Base-by-base conservation (phyloP, 306 rosid species). In the Fragaria nilgerrensis region DNA sequence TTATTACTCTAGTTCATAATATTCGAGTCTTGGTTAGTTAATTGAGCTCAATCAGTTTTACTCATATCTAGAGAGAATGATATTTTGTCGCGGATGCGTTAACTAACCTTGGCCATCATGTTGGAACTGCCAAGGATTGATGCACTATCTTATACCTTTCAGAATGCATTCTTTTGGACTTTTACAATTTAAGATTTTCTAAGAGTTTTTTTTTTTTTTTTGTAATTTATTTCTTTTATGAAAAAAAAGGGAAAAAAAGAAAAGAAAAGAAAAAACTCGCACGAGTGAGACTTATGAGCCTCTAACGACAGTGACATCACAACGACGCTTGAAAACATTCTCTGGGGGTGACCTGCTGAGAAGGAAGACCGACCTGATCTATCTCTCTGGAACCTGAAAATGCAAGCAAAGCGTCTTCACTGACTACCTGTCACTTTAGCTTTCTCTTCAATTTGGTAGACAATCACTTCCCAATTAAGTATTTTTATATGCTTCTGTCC, bases 391-490 rank as follows among this genome's bases (percentile, higher is more conserved):
- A 90, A 85, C 79, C 91, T 87, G 90, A 37, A 87, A 86, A 84
- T 85, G 85, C 92, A 91, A 91, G 97, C 96, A 91, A 90, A 83
- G 83, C 81, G 84, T 68, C 76, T 82, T 76, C 83, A 77, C 50
- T 14, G 53, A 48, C 5, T 63, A 47, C 70, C 86, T 84, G 87
- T 76, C 83, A 43, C 81, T 78, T 37, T 85, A 58, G 16, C 79
- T 64, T 78, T 50, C 7, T 16, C 17, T 23, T 48, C 72, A n/a
- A 9, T 82, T 80, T 64, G 72, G 72, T 78, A 7, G 75, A 73
- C 41, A 12, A 82, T 78, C 75, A 82, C 47, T 82, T 68, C 73
- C 27, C 39, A 32, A 50, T 68, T 61, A 82, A 61, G 75, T 39
- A 58, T 25, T 22, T 73, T 75, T 70, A 48, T 71, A 17, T 2